phyloP scores from a whole-genome alignment of 2,329 filamentous ascomycete genomes.

The Aspergillus unguis region DNA sequence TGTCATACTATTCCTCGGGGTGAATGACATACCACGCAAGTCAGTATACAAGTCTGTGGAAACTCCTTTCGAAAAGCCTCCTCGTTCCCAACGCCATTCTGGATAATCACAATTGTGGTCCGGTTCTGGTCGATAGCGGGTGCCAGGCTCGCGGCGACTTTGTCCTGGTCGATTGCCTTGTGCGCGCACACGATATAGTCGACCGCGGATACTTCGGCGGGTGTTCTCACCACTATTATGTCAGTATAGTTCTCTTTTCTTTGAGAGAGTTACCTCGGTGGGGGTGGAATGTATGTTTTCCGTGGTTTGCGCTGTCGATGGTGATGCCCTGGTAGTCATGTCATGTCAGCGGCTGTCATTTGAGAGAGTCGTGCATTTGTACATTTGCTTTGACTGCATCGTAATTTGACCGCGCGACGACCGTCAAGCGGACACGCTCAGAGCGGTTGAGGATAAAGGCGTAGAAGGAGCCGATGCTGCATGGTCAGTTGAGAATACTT shows the following conservation, averaged over 20 bases:
- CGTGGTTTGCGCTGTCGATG: conserved; percentile 43
- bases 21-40: conserved; percentile 40
- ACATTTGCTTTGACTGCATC: conserved; percentile 42
- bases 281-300: conserved; percentile 32
- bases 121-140: conserved; percentile 34
- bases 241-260: conserved; percentile 28
- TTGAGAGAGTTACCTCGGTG: neutral
- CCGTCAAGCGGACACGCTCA: conserved; percentile 40
- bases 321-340: conserved; percentile 34
- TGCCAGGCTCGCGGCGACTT: conserved; percentile 33
- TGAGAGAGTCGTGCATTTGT: neutral
- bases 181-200: conserved; percentile 40
- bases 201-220: conserved; percentile 29
- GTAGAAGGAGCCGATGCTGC: conserved; percentile 57
- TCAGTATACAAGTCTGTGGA: conserved; percentile 33
- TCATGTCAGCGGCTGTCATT: neutral
- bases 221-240: conserved; percentile 37
- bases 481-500: too few species aligned
- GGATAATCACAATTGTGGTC: conserved; percentile 40
- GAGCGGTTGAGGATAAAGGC: conserved; percentile 51
- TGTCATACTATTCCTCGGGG: neutral
- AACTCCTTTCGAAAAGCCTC: conserved; percentile 35
- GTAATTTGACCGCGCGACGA: conserved; percentile 47
- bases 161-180: conserved; percentile 42
- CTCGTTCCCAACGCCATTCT: conserved; percentile 43